A percentile compares a stretch with the other conserved stretches of the same genome.
phyloP scores from a whole-genome alignment of 805 yeast genomes.

The Hanseniaspora hatyaiensis region DNA sequence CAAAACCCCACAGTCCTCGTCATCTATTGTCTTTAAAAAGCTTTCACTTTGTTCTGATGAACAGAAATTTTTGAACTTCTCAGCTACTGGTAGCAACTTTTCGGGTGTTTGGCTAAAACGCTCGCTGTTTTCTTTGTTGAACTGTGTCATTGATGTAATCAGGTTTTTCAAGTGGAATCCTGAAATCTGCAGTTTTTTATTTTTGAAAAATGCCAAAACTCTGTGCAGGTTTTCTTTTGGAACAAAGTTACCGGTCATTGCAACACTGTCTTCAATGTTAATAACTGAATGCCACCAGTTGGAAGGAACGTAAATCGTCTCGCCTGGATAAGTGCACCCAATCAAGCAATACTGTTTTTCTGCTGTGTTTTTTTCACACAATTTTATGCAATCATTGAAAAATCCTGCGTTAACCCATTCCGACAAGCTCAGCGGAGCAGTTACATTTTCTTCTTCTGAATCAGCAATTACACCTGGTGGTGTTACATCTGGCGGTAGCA shows the following conservation, averaged over 20 bases:
- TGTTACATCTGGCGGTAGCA: constrained; percentile 63
- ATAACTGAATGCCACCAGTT: constrained; percentile 97
- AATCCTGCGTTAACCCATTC: constrained; percentile 84
- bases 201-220: constrained; percentile 55
- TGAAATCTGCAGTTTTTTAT: constrained; percentile 58
- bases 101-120: constrained; percentile 19
- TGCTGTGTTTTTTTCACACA: constrained; percentile 32
- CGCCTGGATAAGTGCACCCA: constrained; percentile 70
- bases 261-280: constrained; percentile 72
- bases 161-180: constrained; percentile 61
- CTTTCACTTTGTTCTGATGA: not conserved
- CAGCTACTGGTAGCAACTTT: constrained; percentile 25
- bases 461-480: constrained; percentile 84
- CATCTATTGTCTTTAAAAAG: constrained; percentile 24
- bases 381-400: constrained; percentile 51
- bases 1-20: constrained; percentile 57
- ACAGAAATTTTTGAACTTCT: constrained; percentile 23
- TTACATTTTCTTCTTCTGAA: constrained; percentile 71
- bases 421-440: constrained; percentile 82
- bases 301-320: constrained; percentile 81
- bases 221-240: constrained; percentile 50
- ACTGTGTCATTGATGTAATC: constrained; percentile 27
- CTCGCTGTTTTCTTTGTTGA: constrained; percentile 11
- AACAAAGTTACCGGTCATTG: constrained; percentile 81
- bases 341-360: constrained; percentile 38